Percentiles rank a stretch among this genome's conserved stretches.
These are phyloP conservation scores for Phaeosphaeriaceae sp. DNA, from an alignment of 2,329 filamentous ascomycete genomes.

Conservation along the genomic window DNA sequence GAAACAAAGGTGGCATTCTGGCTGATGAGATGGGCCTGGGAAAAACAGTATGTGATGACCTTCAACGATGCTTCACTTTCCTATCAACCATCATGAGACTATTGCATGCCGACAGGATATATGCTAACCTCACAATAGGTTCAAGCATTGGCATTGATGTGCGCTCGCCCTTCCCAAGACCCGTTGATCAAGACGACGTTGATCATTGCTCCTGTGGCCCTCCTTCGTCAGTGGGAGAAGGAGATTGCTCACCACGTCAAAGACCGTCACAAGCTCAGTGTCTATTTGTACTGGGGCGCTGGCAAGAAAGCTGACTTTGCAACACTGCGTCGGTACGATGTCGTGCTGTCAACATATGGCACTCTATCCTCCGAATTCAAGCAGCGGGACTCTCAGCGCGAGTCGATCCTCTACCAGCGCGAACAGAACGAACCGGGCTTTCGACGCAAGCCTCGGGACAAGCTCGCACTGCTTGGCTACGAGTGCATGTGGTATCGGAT, in stretches of 20 bases:
- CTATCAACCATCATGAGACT: no score
- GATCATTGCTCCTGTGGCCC: slow-evolving; percentile 79
- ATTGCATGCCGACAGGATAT: not conserved
- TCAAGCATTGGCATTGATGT: slow-evolving; percentile 79
- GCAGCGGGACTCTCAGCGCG: slow-evolving; percentile 60
- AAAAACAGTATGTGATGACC: slow-evolving; percentile 69
- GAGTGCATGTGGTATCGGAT: slow-evolving; percentile 66
- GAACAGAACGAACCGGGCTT: slow-evolving; percentile 44
- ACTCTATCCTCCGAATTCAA: slow-evolving; percentile 73
- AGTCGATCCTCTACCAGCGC: slow-evolving; percentile 52
- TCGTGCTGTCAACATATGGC: slow-evolving; percentile 81
- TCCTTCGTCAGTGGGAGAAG: slow-evolving; percentile 84
- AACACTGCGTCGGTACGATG: slow-evolving; percentile 70
- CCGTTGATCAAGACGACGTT: slow-evolving; percentile 74
- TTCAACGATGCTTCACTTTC: no score
- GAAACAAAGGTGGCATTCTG: slow-evolving; percentile 76
- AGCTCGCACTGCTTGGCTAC: slow-evolving; percentile 62
- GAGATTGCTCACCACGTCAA: slow-evolving; percentile 78
- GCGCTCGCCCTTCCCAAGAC: slow-evolving; percentile 68
- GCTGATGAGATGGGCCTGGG: slow-evolving; percentile 73
- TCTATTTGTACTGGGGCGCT: slow-evolving; percentile 72
- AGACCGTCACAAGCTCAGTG: slow-evolving; percentile 63
- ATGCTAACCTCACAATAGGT: slow-evolving; percentile 5
- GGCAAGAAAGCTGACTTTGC: slow-evolving; percentile 63
- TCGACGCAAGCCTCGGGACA: slow-evolving; percentile 27